A percentile compares a stretch with the other conserved stretches of the same genome.
phyloP scores from a whole-genome alignment of 805 yeast genomes.

The Helenozyma rhizophorensis region DNA sequence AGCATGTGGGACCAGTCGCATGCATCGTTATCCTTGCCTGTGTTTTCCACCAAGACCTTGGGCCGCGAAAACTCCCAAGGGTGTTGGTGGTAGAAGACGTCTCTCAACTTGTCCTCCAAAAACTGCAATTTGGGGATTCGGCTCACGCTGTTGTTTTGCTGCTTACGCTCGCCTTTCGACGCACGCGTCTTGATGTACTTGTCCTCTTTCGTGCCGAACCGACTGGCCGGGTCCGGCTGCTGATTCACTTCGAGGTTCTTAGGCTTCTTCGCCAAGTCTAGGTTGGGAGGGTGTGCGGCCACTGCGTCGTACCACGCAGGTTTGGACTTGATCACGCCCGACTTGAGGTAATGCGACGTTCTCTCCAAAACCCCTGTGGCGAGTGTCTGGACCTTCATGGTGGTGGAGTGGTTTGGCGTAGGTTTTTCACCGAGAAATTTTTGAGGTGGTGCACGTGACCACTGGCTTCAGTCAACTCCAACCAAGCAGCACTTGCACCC shows the following conservation, averaged over 20 bases:
- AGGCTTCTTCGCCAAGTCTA: conserved; percentile 49
- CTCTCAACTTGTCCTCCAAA: conserved; percentile 78
- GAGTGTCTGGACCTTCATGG: conserved; percentile 60
- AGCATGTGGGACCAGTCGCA: conserved; percentile 77
- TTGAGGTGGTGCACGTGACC: conserved; percentile 7
- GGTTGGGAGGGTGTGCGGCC: conserved; percentile 75
- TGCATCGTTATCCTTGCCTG: conserved; percentile 50
- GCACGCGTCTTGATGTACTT: conserved; percentile 45
- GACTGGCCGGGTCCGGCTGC: conserved; percentile 25
- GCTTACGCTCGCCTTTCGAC: conserved; percentile 29
- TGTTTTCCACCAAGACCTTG: conserved; percentile 72
- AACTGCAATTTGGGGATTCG: conserved; percentile 52
- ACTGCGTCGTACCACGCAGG: conserved; percentile 93
- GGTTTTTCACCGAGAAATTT: conserved; percentile 1
- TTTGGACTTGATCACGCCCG: conserved; percentile 63
- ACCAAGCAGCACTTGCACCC: no score
- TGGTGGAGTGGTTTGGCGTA: conserved; percentile 3
- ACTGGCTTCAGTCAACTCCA: no score
- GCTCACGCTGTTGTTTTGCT: conserved; percentile 38
- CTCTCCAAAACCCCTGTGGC: conserved; percentile 77
- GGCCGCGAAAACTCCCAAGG: conserved; percentile 98
- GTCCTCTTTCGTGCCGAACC: conserved; percentile 11
- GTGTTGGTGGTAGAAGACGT: conserved; percentile 82
- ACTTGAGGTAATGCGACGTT: conserved; percentile 68
- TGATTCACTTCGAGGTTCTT: conserved; percentile 25